Evolutionary conservation across 768 basidiomycete species (phyloP).

Genomic region (Mrakia frigida): DNA sequence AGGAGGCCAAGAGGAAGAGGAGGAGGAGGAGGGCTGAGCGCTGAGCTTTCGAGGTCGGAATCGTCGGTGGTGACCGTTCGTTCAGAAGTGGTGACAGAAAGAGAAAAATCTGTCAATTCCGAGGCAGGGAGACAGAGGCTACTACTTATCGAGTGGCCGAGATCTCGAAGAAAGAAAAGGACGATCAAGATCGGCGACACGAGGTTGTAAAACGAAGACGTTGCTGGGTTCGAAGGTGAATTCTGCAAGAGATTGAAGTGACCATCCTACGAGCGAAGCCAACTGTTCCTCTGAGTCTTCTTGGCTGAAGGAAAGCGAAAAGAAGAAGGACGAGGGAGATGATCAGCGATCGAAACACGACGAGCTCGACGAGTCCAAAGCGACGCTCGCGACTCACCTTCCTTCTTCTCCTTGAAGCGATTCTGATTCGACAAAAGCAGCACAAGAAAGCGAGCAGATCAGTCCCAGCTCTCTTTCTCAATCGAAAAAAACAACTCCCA

Average conservation of each 20-base stretch:
- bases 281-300: slow-evolving; percentile 1
- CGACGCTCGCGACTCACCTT: background rate
- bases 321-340: background rate
- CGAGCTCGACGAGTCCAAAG: background rate
- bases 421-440: background rate
- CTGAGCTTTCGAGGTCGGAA: background rate
- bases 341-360: background rate
- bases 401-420: slow-evolving; percentile 21
- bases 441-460: too few species aligned
- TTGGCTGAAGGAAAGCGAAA: slow-evolving; percentile 3
- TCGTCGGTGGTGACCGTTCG: too few species aligned
- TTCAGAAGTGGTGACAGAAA: too few species aligned
- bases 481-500: background rate
- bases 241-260: background rate
- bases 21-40: too few species aligned
- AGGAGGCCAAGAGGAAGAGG: background rate
- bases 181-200: too few species aligned
- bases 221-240: too few species aligned
- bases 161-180: too few species aligned
- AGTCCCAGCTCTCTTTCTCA: background rate
- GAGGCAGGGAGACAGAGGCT: too few species aligned
- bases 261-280: slow-evolving; percentile 10
- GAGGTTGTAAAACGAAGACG: background rate
- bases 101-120: too few species aligned
- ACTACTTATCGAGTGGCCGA: too few species aligned